Conservation (phyloP, 768 basidiomycete species). For the Rhodosporidiobolus odoratus region DNA sequence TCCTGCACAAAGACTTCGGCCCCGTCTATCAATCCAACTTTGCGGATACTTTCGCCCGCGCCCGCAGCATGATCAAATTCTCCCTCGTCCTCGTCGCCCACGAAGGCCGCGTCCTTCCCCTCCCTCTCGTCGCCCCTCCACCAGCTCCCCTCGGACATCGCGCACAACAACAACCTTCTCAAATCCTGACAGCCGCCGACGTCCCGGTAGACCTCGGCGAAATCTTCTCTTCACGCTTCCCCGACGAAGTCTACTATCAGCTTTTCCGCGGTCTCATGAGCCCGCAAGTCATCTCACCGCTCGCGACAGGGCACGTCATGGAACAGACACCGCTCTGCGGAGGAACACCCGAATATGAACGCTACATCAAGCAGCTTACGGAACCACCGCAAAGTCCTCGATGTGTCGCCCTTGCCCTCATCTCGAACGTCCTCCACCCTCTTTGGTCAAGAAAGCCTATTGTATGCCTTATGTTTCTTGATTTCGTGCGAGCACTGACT, state of each 20-base stretch:
- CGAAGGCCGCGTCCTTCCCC: slow-evolving; percentile 48
- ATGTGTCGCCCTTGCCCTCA: slow-evolving; percentile 79
- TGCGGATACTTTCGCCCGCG: slow-evolving; percentile 77
- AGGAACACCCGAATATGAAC: slow-evolving; percentile 86
- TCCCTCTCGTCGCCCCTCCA: slow-evolving; percentile 54
- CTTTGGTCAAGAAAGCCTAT: slow-evolving; percentile 79
- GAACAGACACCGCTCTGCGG: slow-evolving; percentile 87
- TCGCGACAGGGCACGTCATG: slow-evolving; percentile 76
- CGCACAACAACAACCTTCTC: slow-evolving; percentile 45
- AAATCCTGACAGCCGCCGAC: slow-evolving; percentile 68
- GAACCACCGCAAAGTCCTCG: slow-evolving; percentile 90
- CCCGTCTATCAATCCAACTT: slow-evolving; percentile 76
- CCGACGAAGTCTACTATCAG: slow-evolving; percentile 95
- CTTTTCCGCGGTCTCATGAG: slow-evolving; percentile 84
- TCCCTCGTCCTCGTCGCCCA: slow-evolving; percentile 85
- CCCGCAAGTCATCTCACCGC: slow-evolving; percentile 89
- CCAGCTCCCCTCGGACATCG: slow-evolving; percentile 32
- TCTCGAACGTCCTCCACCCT: slow-evolving; percentile 69
- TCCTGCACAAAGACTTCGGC: slow-evolving; percentile 67
- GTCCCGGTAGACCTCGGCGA: slow-evolving; percentile 87
- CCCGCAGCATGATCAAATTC: slow-evolving; percentile 85
- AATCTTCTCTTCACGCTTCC: slow-evolving; percentile 87
- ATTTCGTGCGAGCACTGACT: neutral
- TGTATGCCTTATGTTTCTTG: slow-evolving; percentile 37
- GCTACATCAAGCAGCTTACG: slow-evolving; percentile 91